Evolutionary conservation across 108 stramenopile genomes (phyloP).

Genomic region (Nannochloropsis salina): DNA sequence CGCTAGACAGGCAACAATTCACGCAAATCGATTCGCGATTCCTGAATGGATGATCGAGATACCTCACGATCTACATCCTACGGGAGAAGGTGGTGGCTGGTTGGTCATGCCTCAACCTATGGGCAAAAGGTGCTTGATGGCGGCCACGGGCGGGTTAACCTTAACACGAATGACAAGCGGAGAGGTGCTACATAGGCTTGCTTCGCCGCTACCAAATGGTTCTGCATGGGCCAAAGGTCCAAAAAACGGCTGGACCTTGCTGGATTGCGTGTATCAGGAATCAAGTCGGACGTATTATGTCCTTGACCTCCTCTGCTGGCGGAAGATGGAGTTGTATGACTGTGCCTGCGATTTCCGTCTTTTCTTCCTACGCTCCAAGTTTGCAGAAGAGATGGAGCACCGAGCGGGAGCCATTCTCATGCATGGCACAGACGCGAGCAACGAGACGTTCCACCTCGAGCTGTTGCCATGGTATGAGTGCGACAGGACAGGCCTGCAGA

Average conservation of each 20-base stretch:
- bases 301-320: background rate
- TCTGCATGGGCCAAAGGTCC: background rate
- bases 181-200: background rate
- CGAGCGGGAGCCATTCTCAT: background rate
- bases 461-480: background rate
- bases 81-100: slow-evolving; percentile 22
- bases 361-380: background rate
- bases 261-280: background rate
- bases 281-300: slow-evolving; percentile 5
- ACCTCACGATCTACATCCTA: slow-evolving; percentile 1
- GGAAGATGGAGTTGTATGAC: slow-evolving; percentile 10
- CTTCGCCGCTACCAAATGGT: background rate
- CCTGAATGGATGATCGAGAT: slow-evolving; percentile 26
- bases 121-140: slow-evolving; percentile 26
- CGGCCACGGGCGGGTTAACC: slow-evolving; percentile 14
- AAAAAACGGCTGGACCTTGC: background rate
- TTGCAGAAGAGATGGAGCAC: background rate
- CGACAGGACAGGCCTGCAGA: background rate
- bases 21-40: background rate
- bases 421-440: background rate
- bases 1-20: background rate
- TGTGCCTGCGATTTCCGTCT: background rate
- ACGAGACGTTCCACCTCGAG: background rate
- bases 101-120: slow-evolving; percentile 21
- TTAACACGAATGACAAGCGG: background rate